These are phyloP conservation scores for Pyrus hybrid DNA, from an alignment of 331 rosid species.

Conservation along the genomic window DNA sequence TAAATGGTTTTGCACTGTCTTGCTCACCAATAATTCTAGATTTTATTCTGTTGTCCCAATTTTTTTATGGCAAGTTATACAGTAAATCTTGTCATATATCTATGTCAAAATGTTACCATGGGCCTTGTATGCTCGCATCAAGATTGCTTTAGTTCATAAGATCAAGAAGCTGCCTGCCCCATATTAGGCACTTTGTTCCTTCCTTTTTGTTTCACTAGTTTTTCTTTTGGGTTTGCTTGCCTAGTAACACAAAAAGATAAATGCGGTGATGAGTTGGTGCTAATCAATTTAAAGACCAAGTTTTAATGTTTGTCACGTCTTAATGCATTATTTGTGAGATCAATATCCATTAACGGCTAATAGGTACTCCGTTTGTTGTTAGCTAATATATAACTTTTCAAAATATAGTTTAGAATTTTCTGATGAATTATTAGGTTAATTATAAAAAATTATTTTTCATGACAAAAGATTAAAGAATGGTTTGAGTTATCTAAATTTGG, in stretches of 20 bases:
- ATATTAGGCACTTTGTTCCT: background rate
- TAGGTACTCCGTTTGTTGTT: no score
- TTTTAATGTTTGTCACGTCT: no score
- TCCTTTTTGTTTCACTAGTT: background rate
- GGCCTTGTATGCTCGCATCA: slow-evolving; percentile 7
- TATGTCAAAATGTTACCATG: slow-evolving; percentile 6
- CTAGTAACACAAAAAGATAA: background rate
- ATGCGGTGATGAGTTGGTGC: no score
- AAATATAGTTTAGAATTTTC: no score
- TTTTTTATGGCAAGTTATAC: slow-evolving; percentile 5
- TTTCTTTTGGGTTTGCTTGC: background rate
- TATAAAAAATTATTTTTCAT: no score
- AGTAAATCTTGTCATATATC: background rate
- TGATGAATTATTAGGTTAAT: no score
- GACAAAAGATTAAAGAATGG: no score
- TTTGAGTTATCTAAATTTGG: no score
- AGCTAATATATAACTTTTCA: no score
- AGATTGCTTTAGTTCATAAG: slow-evolving; percentile 10
- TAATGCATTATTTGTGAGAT: no score
- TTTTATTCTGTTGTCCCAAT: slow-evolving; percentile 6
- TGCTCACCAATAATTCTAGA: slow-evolving; percentile 4
- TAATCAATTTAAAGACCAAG: no score
- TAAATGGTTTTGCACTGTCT: background rate
- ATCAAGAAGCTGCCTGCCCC: slow-evolving; percentile 4
- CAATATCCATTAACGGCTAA: no score